These are phyloP conservation scores for Penicillium simplicissimum DNA, from an alignment of 495 filamentous ascomycete species.

Conservation along the genomic window DNA sequence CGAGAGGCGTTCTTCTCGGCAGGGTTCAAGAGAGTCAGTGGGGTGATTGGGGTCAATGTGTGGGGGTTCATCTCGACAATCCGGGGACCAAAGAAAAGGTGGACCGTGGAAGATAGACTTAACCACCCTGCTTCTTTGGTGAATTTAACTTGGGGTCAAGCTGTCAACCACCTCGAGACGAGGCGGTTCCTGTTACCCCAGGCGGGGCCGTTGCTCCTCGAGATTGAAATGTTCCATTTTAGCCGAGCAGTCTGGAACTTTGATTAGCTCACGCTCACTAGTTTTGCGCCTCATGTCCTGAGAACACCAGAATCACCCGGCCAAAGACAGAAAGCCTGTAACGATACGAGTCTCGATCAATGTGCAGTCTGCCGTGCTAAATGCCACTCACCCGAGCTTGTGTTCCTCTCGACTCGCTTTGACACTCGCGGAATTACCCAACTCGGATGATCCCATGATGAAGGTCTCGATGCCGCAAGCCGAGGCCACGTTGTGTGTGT, in stretches of 20 bases:
- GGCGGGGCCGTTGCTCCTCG: not conserved
- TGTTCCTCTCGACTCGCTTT: not conserved
- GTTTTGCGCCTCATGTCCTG: not conserved
- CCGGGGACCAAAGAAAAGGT: not conserved
- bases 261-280: not conserved
- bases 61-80: not conserved
- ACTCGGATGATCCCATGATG: conserved; percentile 1
- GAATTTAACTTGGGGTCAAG: not conserved
- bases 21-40: not conserved
- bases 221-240: not conserved
- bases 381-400: not conserved
- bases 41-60: not conserved
- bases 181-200: not conserved
- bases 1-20: not conserved
- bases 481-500: not conserved
- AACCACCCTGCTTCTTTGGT: not conserved
- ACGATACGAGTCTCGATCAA: not conserved
- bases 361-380: not conserved
- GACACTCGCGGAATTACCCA: not conserved
- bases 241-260: not conserved
- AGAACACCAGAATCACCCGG: not conserved
- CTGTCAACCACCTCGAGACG: not conserved
- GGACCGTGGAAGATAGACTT: not conserved
- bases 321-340: not conserved
- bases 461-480: not conserved